A percentile compares a stretch with the other conserved stretches of the same genome.
phyloP scores from a whole-genome alignment of 176 grass and related monocot genomes.

The Thalia dealbata region DNA sequence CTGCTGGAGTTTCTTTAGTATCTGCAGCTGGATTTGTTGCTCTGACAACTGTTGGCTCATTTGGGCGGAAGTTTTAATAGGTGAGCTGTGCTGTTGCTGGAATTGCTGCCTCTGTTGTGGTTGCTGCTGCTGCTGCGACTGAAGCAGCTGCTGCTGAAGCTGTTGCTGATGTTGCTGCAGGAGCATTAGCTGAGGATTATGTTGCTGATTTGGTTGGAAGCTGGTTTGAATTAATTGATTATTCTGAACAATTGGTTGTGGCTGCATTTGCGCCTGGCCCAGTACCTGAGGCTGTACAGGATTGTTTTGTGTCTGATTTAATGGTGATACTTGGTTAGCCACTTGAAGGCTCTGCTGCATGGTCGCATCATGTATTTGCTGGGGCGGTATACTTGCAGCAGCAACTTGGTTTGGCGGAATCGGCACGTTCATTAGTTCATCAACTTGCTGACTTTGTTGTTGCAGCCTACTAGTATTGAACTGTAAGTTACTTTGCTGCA shows the following conservation, averaged over 20 bases:
- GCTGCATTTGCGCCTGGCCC: not conserved
- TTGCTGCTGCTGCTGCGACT: slow-evolving; percentile 42
- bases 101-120: not conserved
- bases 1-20: slow-evolving; percentile 33
- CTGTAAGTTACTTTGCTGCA: slow-evolving; percentile 51
- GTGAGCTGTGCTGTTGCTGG: slow-evolving; percentile 10
- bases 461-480: slow-evolving; percentile 1
- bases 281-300: not conserved
- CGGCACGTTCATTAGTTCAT: not conserved
- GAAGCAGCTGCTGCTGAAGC: slow-evolving; percentile 14
- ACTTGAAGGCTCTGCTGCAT: not conserved
- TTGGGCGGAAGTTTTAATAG: not conserved
- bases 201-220: not conserved
- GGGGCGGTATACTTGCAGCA: slow-evolving; percentile 1
- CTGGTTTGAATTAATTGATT: not conserved
- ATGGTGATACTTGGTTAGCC: slow-evolving; percentile 2
- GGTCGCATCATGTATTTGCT: not conserved
- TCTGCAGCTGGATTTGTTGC: slow-evolving; percentile 51
- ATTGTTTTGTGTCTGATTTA: slow-evolving; percentile 3
- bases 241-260: not conserved
- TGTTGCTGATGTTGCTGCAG: not conserved
- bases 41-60: slow-evolving; percentile 29
- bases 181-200: not conserved
- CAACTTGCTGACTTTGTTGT: slow-evolving; percentile 4
- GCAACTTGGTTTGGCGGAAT: not conserved